These are phyloP conservation scores for Eucalyptus shirleyi DNA, from an alignment of 345 rosid species.

Conservation along the genomic window DNA sequence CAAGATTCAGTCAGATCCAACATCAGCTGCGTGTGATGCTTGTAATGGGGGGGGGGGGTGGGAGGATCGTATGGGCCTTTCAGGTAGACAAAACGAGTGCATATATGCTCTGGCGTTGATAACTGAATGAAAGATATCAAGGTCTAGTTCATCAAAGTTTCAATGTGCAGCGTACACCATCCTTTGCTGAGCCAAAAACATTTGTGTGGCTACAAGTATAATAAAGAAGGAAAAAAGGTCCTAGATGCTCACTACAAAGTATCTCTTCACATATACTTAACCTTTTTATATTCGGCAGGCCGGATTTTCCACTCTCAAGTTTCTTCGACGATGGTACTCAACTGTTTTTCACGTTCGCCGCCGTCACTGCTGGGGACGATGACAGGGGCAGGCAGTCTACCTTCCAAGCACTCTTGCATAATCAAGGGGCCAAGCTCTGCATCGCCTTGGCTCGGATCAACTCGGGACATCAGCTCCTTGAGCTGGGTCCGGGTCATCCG, in stretches of 20 bases:
- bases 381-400: not conserved
- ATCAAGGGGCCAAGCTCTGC: not conserved
- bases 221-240: not conserved
- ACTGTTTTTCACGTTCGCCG: not conserved
- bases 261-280: not conserved
- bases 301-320: not conserved
- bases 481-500: not conserved
- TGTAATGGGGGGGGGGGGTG: rapidly evolving
- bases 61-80: not conserved
- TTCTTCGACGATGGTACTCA: not conserved
- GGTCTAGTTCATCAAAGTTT: not conserved
- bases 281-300: not conserved
- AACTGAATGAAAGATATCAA: not conserved
- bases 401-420: not conserved
- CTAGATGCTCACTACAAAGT: not conserved
- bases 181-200: not conserved
- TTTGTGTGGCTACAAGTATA: not conserved
- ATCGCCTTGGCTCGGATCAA: not conserved
- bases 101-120: not conserved
- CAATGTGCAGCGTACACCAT: not conserved
- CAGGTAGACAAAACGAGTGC: not conserved
- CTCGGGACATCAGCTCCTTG: not conserved
- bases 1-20: not conserved
- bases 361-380: not conserved
- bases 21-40: not conserved